Evolutionary conservation across 1,284 basidiomycete species (phyloP), one percentile per base, ranked within the genome.

Genomic region (Microbotryomycetes sp.): DNA sequence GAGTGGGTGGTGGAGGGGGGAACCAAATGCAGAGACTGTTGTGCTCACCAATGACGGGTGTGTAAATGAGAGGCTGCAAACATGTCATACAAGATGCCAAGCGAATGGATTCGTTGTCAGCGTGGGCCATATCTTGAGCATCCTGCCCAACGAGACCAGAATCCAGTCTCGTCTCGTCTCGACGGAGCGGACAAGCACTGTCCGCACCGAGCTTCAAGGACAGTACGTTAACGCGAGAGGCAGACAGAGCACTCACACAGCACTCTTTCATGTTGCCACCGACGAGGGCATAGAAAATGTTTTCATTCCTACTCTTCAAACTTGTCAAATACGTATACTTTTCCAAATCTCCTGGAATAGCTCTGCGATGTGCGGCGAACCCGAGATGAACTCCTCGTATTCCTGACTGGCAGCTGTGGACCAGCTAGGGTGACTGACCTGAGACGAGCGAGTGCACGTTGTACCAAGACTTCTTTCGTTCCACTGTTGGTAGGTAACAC

Each of bases 11-110:
- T 23, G 49, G 32, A 48, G 31, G 3, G 19, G 25, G 59, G 48
- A 15, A 1, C 14, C n/a, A 86, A 87, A 19, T 26, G 42, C 6
- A 30, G 51, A 45, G 19, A 48, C 28, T 3, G 25, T 30, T 26
- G n/a, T 89, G 91, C 72, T 92, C 89, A 47, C 92, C 93, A 49
- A 97, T 91, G 47, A 84, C 86, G 0, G 92, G 92, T 0, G 93
- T 96, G 77, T 96, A 96, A 65, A 93, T 90, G 66, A 93, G 79
- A 49, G 91, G 86, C 25, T 63, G 89, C 87, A 66, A 88, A 80
- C 12, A 42, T 42, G 36, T 89, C 86, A 76, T 80, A 63, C 22
- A 71, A 45, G 29, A 28, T 48, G 19, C 29, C 3, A n/a, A 30
- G 7, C n/a, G 5, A 12, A 25, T 22, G 70, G 58, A 57, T 32